Evolutionary conservation across 768 basidiomycete genomes (phyloP).

Genomic region (Calvatia gigantea): DNA sequence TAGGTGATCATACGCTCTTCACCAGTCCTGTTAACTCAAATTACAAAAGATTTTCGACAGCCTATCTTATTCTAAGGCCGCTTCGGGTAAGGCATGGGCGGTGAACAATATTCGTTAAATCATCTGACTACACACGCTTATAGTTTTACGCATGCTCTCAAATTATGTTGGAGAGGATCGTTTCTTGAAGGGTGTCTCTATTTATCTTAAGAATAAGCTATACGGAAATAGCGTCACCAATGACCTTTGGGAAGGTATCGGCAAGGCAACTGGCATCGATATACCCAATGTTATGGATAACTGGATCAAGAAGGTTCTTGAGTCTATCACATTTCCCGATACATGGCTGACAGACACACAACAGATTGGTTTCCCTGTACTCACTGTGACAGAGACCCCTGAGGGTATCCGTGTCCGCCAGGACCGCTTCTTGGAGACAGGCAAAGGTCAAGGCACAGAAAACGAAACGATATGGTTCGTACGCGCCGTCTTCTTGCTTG

Average conservation of each 20-base stretch:
- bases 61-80: constrained; percentile 83
- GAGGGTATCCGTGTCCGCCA: constrained; percentile 79
- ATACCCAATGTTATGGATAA: constrained; percentile 82
- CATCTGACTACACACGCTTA: background rate
- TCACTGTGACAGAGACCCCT: constrained; percentile 76
- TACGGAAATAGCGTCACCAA: constrained; percentile 83
- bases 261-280: constrained; percentile 68
- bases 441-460: constrained; percentile 72
- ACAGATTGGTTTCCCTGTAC: constrained; percentile 78
- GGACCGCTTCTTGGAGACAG: constrained; percentile 89
- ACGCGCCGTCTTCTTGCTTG: background rate
- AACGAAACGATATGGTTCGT: constrained; percentile 83
- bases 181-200: constrained; percentile 85
- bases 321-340: background rate
- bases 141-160: constrained; percentile 92
- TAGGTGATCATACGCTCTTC: constrained; percentile 18
- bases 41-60: constrained; percentile 81
- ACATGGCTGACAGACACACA: background rate
- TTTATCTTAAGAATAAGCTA: constrained; percentile 86
- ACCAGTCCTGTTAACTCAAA: background rate
- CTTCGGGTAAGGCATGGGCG: constrained; percentile 47
- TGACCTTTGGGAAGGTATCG: constrained; percentile 87
- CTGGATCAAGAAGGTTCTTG: constrained; percentile 77
- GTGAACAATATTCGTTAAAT: background rate
- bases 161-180: constrained; percentile 84